phyloP scores from a whole-genome alignment of 2,329 filamentous ascomycete species.

The Myriosclerotinia scirpicola region DNA sequence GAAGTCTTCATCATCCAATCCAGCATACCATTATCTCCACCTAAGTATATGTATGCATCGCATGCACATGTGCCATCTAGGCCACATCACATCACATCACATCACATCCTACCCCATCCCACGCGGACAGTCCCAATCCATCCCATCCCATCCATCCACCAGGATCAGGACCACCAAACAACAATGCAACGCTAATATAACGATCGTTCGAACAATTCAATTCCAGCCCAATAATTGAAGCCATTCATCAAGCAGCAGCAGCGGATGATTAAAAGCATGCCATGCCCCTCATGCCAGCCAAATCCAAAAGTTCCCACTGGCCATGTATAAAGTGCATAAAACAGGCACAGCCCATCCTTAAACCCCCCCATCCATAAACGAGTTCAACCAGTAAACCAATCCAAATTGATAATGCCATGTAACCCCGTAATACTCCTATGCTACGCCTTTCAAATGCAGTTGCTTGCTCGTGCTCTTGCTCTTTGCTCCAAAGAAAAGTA shows the following conservation, averaged over 20 bases:
- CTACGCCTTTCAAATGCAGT: constrained; percentile 20
- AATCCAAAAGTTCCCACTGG: constrained; percentile 20
- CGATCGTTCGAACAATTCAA: constrained; percentile 17
- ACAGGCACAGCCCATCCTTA: not conserved
- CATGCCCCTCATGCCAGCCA: constrained; percentile 10
- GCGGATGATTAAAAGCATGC: constrained; percentile 16
- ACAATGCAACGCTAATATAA: constrained; percentile 19
- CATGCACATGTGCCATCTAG: constrained; percentile 7
- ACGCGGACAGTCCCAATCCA: too few relatives aligned
- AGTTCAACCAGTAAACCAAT: constrained; percentile 22
- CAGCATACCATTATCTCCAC: constrained; percentile 13
- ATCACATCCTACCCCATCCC: too few relatives aligned
- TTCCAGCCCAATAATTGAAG: not conserved
- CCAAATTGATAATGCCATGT: constrained; percentile 26
- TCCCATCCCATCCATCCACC: too few relatives aligned
- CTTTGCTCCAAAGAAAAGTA: constrained; percentile 4
- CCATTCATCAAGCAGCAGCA: not conserved
- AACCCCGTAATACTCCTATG: constrained; percentile 19
- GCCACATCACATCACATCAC: too few relatives aligned
- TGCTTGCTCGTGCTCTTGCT: constrained; percentile 16
- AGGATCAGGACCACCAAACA: not conserved
- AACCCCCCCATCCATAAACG: constrained; percentile 1
- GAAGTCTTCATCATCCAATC: too few relatives aligned
- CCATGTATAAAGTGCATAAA: not conserved
- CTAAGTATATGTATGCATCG: constrained; percentile 1